These are phyloP conservation scores for Pestalotiopsis sp. DNA, from an alignment of 2,329 filamentous ascomycete species.

Conservation along the genomic window DNA sequence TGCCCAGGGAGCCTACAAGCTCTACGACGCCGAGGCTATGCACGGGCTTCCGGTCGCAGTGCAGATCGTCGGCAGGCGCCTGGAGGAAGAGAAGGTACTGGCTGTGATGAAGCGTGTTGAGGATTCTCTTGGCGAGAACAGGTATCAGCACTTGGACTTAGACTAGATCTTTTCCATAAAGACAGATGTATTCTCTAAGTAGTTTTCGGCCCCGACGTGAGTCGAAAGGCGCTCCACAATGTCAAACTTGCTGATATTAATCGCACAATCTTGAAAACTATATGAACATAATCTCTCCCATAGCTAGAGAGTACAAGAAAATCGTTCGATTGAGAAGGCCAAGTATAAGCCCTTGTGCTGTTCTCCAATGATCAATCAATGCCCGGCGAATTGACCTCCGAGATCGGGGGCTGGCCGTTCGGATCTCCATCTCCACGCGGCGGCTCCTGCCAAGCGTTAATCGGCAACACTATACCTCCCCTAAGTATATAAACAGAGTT, in stretches of 20 bases:
- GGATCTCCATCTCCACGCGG: background rate
- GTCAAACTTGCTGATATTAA: background rate
- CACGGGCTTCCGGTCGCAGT: conserved; percentile 84
- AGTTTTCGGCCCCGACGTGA: background rate
- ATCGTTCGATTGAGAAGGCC: background rate
- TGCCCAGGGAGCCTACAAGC: conserved; percentile 78
- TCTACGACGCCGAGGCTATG: conserved; percentile 83
- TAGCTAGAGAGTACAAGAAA: background rate
- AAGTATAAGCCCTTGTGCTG: background rate
- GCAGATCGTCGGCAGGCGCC: conserved; percentile 75
- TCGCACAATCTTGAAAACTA: background rate
- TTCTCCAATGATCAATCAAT: background rate
- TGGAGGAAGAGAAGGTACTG: conserved; percentile 88
- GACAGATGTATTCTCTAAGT: background rate
- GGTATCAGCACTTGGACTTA: conserved; percentile 51
- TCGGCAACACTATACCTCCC: background rate
- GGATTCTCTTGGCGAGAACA: conserved; percentile 63
- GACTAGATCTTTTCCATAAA: conserved; percentile 31
- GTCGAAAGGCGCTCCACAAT: background rate
- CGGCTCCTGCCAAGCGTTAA: background rate
- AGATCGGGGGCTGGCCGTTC: background rate
- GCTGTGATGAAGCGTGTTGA: conserved; percentile 79
- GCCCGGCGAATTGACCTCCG: background rate
- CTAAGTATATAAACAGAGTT: conserved; percentile 1
- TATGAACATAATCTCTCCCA: background rate